Evolutionary conservation across 345 rosid species (phyloP).

Genomic region (Gossypium turneri): DNA sequence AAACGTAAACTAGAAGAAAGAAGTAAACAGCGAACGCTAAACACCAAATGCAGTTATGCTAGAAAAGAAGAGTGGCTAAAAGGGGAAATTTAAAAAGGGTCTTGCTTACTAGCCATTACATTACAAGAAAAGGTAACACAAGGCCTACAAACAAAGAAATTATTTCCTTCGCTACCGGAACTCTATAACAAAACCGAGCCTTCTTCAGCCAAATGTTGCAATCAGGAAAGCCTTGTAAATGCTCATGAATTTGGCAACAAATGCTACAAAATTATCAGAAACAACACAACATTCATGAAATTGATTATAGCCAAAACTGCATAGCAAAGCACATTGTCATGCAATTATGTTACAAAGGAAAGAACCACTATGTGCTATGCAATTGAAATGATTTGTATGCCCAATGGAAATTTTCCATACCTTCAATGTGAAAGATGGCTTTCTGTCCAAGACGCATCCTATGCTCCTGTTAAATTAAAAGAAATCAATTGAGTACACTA

Average conservation of each 20-base stretch:
- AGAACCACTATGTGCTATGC: not conserved
- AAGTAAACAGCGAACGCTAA: not conserved
- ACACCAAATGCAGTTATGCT: not conserved
- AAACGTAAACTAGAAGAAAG: not conserved
- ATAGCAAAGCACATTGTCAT: not conserved
- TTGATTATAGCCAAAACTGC: not conserved
- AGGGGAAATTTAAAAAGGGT: not conserved
- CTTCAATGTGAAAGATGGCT: conserved; percentile 92
- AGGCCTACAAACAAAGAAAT: too few species aligned
- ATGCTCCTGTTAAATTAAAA: conserved; percentile 58
- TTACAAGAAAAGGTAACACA: not conserved
- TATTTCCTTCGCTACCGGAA: too few species aligned
- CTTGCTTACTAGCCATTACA: not conserved
- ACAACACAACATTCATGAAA: not conserved
- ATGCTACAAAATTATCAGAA: conserved; percentile 46
- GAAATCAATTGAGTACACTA: not conserved
- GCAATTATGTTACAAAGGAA: not conserved
- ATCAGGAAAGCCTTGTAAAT: conserved; percentile 81
- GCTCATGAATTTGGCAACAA: conserved; percentile 96
- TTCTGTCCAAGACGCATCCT: conserved; percentile 83
- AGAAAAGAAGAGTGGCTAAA: not conserved
- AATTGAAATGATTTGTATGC: not conserved
- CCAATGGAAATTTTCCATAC: conserved; percentile 29
- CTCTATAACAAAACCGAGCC: too few species aligned
- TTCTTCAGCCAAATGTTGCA: conserved; percentile 66